Base-by-base conservation (phyloP, 352 stramenopile genomes). In the Globisporangium paddicum region DNA sequence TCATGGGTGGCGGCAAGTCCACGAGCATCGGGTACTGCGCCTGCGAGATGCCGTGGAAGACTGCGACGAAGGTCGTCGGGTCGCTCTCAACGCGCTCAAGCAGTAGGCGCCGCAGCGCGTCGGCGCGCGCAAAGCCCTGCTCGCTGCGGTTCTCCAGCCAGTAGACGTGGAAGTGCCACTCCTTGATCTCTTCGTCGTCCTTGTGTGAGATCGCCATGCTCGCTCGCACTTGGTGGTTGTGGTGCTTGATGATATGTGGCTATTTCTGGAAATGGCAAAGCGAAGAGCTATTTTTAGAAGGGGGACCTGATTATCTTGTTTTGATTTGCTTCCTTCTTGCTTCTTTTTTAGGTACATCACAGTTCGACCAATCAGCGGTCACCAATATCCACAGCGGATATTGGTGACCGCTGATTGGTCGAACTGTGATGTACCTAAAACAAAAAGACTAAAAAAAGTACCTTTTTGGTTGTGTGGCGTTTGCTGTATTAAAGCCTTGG, bases 151-250 rank as follows among this genome's bases (percentile, higher is more conserved):
- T 75, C 47, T 71, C 71, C 60, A 75, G 82, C 65, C 68, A 90
- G 66, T 81, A 92, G 25, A 73, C 72, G 64, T 92, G 82, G 62
- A 92, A 90, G 49, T 90, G 82, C 73, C 76, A 92, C 45, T 92
- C 82, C 58, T 84, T 79, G 60, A 88, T 72, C 38, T 55, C 41
- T 10, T 45, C 62, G 44, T 56, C 56, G 32, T 23, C 21, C 45
- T 26, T 34, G 14, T 6, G 4, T 3, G 23, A 51, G 23, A 16
- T 26, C 25, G 45, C 14, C 45, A 51, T n/a, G n/a, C n/a, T n/a
- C n/a, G n/a, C n/a, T n/a, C n/a, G n/a, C n/a, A n/a, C n/a, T n/a
- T 51, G 23, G 23, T 35, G 16, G 2, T 35, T 13, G 3, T 13
- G 0, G 9, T 14, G 40, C 18, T 51, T n/a, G n/a, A n/a, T n/a